phyloP scores from a whole-genome alignment of 2,329 filamentous ascomycete genomes.

The Cladosporium sp. region DNA sequence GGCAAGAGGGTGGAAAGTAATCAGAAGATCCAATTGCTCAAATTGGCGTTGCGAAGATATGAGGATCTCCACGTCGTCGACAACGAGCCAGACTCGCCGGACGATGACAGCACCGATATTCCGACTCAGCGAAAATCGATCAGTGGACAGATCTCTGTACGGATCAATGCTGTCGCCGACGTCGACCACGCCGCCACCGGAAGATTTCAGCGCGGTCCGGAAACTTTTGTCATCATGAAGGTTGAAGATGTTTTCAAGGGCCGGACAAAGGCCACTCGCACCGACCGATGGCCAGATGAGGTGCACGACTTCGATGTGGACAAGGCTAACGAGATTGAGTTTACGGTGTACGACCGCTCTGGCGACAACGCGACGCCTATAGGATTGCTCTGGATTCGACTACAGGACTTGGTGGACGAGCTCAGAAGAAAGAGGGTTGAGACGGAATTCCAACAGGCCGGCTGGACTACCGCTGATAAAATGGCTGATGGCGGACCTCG shows the following conservation, averaged over 20 bases:
- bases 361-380: conserved; percentile 85
- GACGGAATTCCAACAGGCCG: conserved; percentile 85
- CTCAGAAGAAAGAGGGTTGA: conserved; percentile 97
- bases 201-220: conserved; percentile 80
- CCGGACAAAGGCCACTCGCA: conserved; percentile 76
- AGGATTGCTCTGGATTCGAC: conserved; percentile 89
- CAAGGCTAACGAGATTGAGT: conserved; percentile 96
- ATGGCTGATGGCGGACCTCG: conserved; percentile 62
- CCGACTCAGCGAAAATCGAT: conserved; percentile 95
- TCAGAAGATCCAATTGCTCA: conserved; percentile 93
- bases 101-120: conserved; percentile 95
- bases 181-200: conserved; percentile 84
- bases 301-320: conserved; percentile 89
- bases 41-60: conserved; percentile 93
- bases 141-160: conserved; percentile 80
- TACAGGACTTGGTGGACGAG: conserved; percentile 95
- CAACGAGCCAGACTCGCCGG: conserved; percentile 34
- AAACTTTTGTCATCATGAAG: conserved; percentile 94
- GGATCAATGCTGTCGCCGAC: conserved; percentile 82
- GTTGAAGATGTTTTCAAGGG: conserved; percentile 91
- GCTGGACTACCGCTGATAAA: conserved; percentile 95
- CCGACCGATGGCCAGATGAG: conserved; percentile 87
- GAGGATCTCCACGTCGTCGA: conserved; percentile 79
- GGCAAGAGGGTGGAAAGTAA: conserved; percentile 87
- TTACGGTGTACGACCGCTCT: conserved; percentile 95